Evolutionary conservation across 306 rosid species (phyloP).

Genomic region (Canavalia gladiata): DNA sequence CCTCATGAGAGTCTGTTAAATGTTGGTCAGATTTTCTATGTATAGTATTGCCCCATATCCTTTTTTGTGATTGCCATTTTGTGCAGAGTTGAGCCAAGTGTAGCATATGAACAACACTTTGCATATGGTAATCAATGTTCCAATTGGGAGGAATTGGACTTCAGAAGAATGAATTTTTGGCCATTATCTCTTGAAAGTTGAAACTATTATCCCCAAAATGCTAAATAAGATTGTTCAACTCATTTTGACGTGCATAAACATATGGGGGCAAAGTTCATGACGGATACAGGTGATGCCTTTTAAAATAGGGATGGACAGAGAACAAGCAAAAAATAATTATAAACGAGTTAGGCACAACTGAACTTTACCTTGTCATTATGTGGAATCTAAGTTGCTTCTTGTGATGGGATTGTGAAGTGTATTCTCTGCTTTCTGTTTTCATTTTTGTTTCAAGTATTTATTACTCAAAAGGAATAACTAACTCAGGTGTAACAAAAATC

Average conservation of each 20-base stretch:
- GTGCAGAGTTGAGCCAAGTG: conserved; percentile 36
- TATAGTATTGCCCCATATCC: conserved; percentile 55
- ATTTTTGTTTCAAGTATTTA: conserved; percentile 10
- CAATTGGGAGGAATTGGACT: conserved; percentile 21
- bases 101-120: conserved; percentile 45
- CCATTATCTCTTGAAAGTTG: conserved; percentile 25
- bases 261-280: background rate
- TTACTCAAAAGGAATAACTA: background rate
- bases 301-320: background rate
- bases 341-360: conserved; percentile 5
- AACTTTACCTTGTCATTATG: background rate
- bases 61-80: conserved; percentile 39
- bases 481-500: background rate
- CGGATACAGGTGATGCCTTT: background rate
- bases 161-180: conserved; percentile 28
- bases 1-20: conserved; percentile 97
- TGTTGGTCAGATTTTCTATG: conserved; percentile 92
- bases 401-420: conserved; percentile 28
- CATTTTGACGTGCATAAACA: background rate
- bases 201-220: background rate
- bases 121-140: conserved; percentile 36
- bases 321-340: conserved; percentile 17
- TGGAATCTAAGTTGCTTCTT: conserved; percentile 20
- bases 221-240: conserved; percentile 19
- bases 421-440: background rate